Evolutionary conservation across 108 stramenopile species (phyloP).

Genomic region (Chaetoceros muelleri): DNA sequence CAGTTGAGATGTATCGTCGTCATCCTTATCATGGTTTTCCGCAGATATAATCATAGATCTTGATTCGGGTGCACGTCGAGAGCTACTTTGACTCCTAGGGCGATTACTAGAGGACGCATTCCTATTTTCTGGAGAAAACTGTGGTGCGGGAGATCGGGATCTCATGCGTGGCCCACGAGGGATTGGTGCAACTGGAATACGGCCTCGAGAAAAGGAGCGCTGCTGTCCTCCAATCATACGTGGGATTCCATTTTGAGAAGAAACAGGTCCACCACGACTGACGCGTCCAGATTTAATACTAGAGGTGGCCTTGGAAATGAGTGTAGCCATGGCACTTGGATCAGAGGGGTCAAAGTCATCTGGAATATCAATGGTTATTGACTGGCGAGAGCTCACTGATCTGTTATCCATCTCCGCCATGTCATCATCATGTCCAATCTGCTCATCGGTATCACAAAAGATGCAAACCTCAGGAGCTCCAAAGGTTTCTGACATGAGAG

Average conservation of each 20-base stretch:
- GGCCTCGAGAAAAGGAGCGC: not conserved
- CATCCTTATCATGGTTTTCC: not conserved
- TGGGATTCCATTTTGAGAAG: not conserved
- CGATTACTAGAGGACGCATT: not conserved
- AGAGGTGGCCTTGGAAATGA: not conserved
- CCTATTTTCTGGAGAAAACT: not conserved
- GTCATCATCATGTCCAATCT: not conserved
- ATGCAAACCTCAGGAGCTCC: conserved; percentile 33
- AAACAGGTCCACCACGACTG: no score
- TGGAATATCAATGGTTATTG: not conserved
- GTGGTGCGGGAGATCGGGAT: not conserved
- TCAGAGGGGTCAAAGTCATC: not conserved
- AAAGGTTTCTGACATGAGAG: conserved; percentile 30
- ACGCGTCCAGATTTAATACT: not conserved
- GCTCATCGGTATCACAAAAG: conserved; percentile 13
- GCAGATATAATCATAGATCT: not conserved
- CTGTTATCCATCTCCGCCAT: not conserved
- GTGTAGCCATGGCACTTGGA: not conserved
- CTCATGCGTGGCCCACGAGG: not conserved
- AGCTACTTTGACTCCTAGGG: not conserved
- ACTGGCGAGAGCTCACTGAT: not conserved
- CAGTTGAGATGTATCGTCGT: not conserved
- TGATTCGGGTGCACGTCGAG: not conserved
- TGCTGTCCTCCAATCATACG: not conserved
- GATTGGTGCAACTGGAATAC: no score